Evolutionary conservation across 768 basidiomycete species (phyloP), one percentile per base, ranked within the genome.

Genomic region (Boletellus ananas): DNA sequence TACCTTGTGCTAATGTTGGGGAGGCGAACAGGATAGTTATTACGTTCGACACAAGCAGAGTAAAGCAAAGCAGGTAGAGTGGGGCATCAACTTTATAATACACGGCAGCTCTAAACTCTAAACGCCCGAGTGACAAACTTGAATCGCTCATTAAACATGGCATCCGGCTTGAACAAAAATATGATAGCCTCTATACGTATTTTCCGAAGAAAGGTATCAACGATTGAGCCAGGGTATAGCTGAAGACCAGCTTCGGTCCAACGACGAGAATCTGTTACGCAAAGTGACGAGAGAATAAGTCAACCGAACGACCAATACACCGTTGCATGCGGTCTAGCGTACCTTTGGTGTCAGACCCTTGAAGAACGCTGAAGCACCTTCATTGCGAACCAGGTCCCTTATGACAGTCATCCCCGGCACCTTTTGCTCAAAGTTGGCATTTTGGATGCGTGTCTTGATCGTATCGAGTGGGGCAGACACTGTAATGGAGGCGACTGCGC

Each of bases 341-440:
- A 94, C 92, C 80, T 98, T 99, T 46, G 95, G 95, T 21, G 93
- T 97, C 56, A 97, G 74, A 16, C 95, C 95, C 75, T 99, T 97
- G 80, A 97, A 96, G 71, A 97, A 87, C 16, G 90, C 93, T 0
- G 71, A 64, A 1, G 77, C 54, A 18, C 95, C 95, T 70, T 99
- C 95, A 50, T 91, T 83, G 67, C 82, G 84, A 59, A 98, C 66
- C 51, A 98, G 78, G 23, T 96, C 94, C 64, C 79, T 83, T 50
- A 97, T 72, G 40, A 97, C 89, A 1, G 83, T 84, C 55, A 87
- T 54, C 4, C 95, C 95, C 42, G 77, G 74, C 12, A 89, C 87
- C 62, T 90, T 90, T 45, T 74, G 77, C 69, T 93, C 90, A 65
- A 97, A 99, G 75, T 96, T 95, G 51, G 94, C 95, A 69, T 98